These are phyloP conservation scores for Alternaria sp. DNA, from an alignment of 2,329 filamentous ascomycete genomes.

Conservation along the genomic window DNA sequence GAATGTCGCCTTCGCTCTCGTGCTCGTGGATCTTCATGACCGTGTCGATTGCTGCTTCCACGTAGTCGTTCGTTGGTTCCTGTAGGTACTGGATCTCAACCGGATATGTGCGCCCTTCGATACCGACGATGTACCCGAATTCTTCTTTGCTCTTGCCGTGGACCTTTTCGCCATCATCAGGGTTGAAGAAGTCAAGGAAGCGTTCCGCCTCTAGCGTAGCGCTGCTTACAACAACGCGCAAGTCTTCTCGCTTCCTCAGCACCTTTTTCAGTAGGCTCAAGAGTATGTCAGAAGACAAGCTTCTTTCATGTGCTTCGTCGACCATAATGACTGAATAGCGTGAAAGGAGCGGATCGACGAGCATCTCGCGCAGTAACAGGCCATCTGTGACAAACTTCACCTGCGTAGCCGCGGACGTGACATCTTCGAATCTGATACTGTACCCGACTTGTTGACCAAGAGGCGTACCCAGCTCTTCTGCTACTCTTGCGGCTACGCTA, in stretches of 20 bases:
- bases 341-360: constrained; percentile 89
- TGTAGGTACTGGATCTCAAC: constrained; percentile 86
- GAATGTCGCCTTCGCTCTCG: constrained; percentile 82
- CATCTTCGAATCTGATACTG: constrained; percentile 89
- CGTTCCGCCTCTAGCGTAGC: constrained; percentile 90
- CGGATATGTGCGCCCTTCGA: constrained; percentile 87
- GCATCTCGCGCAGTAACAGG: constrained; percentile 84
- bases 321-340: constrained; percentile 97
- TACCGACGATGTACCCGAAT: constrained; percentile 73
- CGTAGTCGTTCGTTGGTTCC: constrained; percentile 80
- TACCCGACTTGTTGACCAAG: constrained; percentile 88
- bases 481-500: constrained; percentile 59
- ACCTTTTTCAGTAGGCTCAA: constrained; percentile 93
- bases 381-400: constrained; percentile 98
- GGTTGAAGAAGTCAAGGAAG: constrained; percentile 79
- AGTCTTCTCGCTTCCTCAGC: constrained; percentile 74
- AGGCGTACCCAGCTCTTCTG: constrained; percentile 85
- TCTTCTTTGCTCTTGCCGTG: constrained; percentile 50
- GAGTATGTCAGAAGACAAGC: constrained; percentile 88
- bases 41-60: constrained; percentile 80
- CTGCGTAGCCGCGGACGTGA: constrained; percentile 80
- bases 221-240: constrained; percentile 90
- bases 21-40: constrained; percentile 86
- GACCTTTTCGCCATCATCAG: constrained; percentile 49
- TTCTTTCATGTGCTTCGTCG: constrained; percentile 94